phyloP scores from a whole-genome alignment of 768 basidiomycete species.

The Amanita phalloides region DNA sequence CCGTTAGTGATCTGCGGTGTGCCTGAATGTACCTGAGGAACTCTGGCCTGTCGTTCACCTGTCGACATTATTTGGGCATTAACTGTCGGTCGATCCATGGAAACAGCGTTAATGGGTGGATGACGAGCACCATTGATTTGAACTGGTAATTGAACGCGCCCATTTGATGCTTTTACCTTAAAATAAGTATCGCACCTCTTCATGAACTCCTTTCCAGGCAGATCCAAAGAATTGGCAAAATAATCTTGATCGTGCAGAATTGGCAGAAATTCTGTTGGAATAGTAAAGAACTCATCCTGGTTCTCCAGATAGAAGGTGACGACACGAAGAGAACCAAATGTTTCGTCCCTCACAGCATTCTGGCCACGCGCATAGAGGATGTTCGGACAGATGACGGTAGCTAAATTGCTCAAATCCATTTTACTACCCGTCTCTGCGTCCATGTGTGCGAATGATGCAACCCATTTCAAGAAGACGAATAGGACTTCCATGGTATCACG shows the following conservation, averaged over 20 bases:
- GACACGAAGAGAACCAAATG: conserved; percentile 80
- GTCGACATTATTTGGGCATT: conserved; percentile 21
- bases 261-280: conserved; percentile 80
- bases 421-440: conserved; percentile 96
- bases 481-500: conserved; percentile 97
- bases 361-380: conserved; percentile 85
- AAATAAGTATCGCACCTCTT: conserved; percentile 93
- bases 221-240: conserved; percentile 77
- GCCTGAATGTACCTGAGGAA: conserved; percentile 26
- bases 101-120: conserved; percentile 24
- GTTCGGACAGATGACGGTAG: conserved; percentile 96
- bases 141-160: conserved; percentile 27
- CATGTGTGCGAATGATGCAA: conserved; percentile 96
- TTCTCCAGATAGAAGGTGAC: conserved; percentile 80
- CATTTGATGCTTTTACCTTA: conserved; percentile 53
- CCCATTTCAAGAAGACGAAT: conserved; percentile 99
- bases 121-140: conserved; percentile 31
- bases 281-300: conserved; percentile 94
- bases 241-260: conserved; percentile 90
- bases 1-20: conserved; percentile 30
- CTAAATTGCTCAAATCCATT: conserved; percentile 94
- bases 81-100: conserved; percentile 36
- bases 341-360: conserved; percentile 86
- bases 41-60: conserved; percentile 28
- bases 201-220: conserved; percentile 91